Percentiles rank a stretch among this genome's conserved stretches.
Conservation (phyloP, 176 grass and related monocot species). For the Oryza coarctata region DNA sequence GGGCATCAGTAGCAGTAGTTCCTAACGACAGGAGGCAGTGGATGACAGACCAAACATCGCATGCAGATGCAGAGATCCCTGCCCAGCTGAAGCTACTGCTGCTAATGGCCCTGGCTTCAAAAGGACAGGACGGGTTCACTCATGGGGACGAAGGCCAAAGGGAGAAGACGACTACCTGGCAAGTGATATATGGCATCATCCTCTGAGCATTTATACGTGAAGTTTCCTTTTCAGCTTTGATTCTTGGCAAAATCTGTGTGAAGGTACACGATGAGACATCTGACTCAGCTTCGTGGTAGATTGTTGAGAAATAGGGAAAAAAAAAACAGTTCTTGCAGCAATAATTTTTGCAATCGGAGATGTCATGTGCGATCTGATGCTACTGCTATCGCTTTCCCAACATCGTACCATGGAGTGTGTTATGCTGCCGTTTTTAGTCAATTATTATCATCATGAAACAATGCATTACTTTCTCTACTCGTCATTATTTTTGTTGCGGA, state of each 20-base stretch:
- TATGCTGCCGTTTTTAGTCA: too few relatives aligned
- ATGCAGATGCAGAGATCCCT: neutral
- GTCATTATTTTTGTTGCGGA: too few relatives aligned
- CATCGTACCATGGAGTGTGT: neutral
- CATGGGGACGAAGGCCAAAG: neutral
- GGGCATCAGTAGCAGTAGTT: neutral
- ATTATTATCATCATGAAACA: too few relatives aligned
- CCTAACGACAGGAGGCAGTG: neutral
- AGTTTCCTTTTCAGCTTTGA: neutral
- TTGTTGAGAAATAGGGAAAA: neutral
- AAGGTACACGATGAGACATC: neutral
- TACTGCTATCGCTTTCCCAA: neutral
- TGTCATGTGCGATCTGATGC: neutral
- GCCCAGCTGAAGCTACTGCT: neutral
- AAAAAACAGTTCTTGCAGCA: neutral
- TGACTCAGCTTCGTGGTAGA: neutral
- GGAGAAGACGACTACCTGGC: neutral
- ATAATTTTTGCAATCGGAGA: neutral
- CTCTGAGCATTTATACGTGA: neutral
- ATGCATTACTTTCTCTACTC: too few relatives aligned
- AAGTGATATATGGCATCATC: neutral
- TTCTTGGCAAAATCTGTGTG: neutral
- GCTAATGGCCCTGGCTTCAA: constrained; percentile 6
- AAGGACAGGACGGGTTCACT: neutral
- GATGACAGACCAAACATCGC: constrained; percentile 7